Evolutionary conservation across 177 flowering plant genomes (phyloP), one percentile per base, ranked within the genome.

Genomic region (Vitis hybrid): DNA sequence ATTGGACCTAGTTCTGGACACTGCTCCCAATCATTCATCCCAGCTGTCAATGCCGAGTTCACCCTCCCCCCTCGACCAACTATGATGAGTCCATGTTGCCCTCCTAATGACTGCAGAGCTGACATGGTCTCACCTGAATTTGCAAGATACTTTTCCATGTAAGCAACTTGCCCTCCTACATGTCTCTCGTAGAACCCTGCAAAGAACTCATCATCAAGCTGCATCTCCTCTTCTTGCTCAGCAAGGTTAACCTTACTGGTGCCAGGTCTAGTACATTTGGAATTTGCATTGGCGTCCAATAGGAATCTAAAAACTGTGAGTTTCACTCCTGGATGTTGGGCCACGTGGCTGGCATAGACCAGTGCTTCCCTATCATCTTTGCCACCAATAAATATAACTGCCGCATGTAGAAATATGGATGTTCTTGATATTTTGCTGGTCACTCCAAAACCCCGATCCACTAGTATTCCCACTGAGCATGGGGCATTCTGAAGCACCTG

Each of bases 281-380:
- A 74, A 1, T 72, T 83, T 5, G 72, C 67, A 19, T 65, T 58
- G 11, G 76, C 68, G 56, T 88, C 91, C 0, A 75, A 52, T 6
- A 91, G 69, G 72, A 92, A 87, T 60, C 97, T 74, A 18, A 92
- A 78, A 3, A 85, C 91, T 1, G 92, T 86, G 21, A 92, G 88
- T 32, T 80, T 91, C 14, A 93, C 82, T 4, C 88, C 92, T 0
- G 88, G 87, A 70, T 89, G 93, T 3, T 81, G 62, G 1, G 98
- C 87, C 3, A 91, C 70, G 0, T 87, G 84, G 3, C 83, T 76
- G 0, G 93, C 89, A 32, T 80, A 89, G 45, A 88, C 83, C 1
- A 93, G 68, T 2, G 93, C 94, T 66, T 93, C 98, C 4, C 97
- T 70, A 57, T 93, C 98, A 51, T 93, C 97, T 60, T 78, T 80